These are phyloP conservation scores for Porphyrellus sp. DNA, from an alignment of 1,284 basidiomycete species.

Conservation along the genomic window DNA sequence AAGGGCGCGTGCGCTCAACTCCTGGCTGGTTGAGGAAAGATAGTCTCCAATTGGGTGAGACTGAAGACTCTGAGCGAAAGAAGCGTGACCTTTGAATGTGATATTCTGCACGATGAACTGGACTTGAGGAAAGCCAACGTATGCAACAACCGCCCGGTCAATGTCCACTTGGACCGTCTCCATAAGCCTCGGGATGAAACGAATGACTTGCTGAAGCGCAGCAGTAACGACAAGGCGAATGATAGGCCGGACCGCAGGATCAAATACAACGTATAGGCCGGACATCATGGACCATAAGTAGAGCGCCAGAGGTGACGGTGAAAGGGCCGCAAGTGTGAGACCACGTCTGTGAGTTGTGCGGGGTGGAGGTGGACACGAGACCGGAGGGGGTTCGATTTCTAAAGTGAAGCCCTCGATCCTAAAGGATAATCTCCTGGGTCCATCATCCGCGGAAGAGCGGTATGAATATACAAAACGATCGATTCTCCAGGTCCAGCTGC, in stretches of 20 bases:
- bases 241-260: constrained; percentile 59
- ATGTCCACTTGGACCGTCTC: constrained; percentile 67
- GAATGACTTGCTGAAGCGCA: constrained; percentile 55
- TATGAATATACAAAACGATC: constrained; percentile 66
- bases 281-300: constrained; percentile 47
- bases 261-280: constrained; percentile 45
- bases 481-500: constrained; percentile 51
- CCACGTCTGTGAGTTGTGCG: constrained; percentile 40
- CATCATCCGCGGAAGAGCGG: constrained; percentile 43
- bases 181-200: constrained; percentile 60
- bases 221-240: constrained; percentile 54
- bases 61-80: constrained; percentile 50
- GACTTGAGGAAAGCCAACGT: constrained; percentile 48
- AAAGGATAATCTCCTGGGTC: constrained; percentile 52
- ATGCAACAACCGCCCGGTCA: constrained; percentile 49
- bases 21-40: constrained; percentile 22
- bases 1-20: constrained; percentile 40
- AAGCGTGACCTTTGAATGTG: constrained; percentile 52
- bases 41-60: constrained; percentile 27
- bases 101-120: constrained; percentile 49
- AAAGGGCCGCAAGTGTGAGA: constrained; percentile 49
- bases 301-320: constrained; percentile 53
- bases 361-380: constrained; percentile 12
- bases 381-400: constrained; percentile 42
- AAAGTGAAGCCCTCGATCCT: constrained; percentile 59